Evolutionary conservation across 805 yeast species (phyloP).

Genomic region (Saccharomycopsis capsularis): DNA sequence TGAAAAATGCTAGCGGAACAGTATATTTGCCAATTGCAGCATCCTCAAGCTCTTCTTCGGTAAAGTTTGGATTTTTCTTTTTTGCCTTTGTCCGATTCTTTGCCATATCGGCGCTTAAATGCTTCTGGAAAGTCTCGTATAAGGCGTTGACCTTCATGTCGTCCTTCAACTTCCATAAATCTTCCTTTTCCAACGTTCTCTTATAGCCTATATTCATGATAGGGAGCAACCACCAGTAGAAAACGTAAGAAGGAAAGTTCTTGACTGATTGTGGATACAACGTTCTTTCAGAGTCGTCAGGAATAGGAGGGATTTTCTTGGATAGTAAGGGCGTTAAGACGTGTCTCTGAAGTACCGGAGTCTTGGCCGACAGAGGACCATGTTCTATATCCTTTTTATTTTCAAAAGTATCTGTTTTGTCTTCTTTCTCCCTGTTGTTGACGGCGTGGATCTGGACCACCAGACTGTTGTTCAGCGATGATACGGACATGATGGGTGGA

Average conservation of each 20-base stretch:
- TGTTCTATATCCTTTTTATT: no score
- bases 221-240: slow-evolving; percentile 67
- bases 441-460: no score
- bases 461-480: no score
- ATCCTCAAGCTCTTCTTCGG: slow-evolving; percentile 34
- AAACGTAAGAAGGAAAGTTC: slow-evolving; percentile 36
- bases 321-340: slow-evolving; percentile 17
- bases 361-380: no score
- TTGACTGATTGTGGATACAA: slow-evolving; percentile 34
- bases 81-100: slow-evolving; percentile 29
- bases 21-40: slow-evolving; percentile 30
- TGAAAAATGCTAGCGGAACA: slow-evolving; percentile 39
- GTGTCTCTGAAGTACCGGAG: slow-evolving; percentile 8
- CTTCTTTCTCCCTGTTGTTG: no score
- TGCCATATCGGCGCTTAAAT: slow-evolving; percentile 30
- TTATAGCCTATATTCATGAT: slow-evolving; percentile 61
- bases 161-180: slow-evolving; percentile 43
- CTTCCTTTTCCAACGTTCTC: slow-evolving; percentile 60
- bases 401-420: no score
- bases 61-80: slow-evolving; percentile 30
- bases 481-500: no score
- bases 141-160: slow-evolving; percentile 38
- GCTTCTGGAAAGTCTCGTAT: slow-evolving; percentile 31
- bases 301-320: slow-evolving; percentile 35
- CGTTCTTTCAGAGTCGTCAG: slow-evolving; percentile 34